phyloP scores from a whole-genome alignment of 805 yeast genomes.

The Candida schatavii region DNA sequence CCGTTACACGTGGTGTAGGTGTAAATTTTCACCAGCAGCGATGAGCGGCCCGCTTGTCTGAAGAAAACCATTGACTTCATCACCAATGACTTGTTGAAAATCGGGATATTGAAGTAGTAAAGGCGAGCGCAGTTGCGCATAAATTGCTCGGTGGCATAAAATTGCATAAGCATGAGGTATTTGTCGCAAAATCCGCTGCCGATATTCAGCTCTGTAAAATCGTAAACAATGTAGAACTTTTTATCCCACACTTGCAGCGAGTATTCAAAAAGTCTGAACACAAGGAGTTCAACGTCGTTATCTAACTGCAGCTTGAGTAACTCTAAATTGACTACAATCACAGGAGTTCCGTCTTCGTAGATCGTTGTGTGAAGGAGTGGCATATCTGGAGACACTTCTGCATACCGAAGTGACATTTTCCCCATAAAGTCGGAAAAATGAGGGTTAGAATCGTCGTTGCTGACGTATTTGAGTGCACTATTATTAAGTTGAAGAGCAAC shows the following conservation, averaged over 20 bases:
- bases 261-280: constrained; percentile 61
- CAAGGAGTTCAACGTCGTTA: constrained; percentile 45
- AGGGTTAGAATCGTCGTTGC: constrained; percentile 40
- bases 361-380: constrained; percentile 61
- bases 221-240: constrained; percentile 59
- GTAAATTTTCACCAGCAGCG: constrained; percentile 19
- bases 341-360: constrained; percentile 71
- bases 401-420: constrained; percentile 55
- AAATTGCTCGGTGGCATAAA: constrained; percentile 51
- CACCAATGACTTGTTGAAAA: constrained; percentile 18
- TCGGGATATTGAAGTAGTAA: constrained; percentile 51
- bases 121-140: constrained; percentile 50
- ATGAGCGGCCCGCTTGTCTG: constrained; percentile 14
- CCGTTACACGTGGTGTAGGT: constrained; percentile 34
- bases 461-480: constrained; percentile 38
- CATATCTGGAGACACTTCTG: constrained; percentile 40
- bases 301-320: constrained; percentile 32
- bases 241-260: constrained; percentile 71
- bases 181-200: constrained; percentile 16
- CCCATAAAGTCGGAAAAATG: constrained; percentile 73
- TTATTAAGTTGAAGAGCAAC: constrained; percentile 57
- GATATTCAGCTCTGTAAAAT: constrained; percentile 54
- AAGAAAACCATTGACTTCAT: constrained; percentile 20
- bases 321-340: constrained; percentile 51
- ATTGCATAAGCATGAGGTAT: constrained; percentile 35